phyloP scores from a whole-genome alignment of 345 rosid genomes.

The Populus deltoides region DNA sequence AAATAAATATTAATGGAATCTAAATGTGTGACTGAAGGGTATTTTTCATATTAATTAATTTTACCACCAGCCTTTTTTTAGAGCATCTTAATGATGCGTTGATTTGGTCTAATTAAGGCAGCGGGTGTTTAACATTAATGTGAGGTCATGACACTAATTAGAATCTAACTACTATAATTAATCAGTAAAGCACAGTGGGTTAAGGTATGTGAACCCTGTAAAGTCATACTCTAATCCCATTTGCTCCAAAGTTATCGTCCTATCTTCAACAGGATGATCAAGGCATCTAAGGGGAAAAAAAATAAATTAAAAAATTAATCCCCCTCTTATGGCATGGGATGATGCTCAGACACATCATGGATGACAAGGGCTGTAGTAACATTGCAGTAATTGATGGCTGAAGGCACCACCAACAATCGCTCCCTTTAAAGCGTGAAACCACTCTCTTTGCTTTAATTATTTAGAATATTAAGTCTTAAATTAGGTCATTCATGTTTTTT shows the following conservation, averaged over 20 bases:
- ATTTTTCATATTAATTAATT: background rate
- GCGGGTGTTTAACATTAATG: background rate
- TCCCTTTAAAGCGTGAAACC: background rate
- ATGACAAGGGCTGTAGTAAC: background rate
- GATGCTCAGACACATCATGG: background rate
- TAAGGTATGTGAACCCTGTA: background rate
- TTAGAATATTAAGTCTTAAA: too few relatives aligned
- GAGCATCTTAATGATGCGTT: background rate
- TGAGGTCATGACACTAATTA: background rate
- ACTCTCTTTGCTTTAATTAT: background rate
- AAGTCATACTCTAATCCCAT: background rate
- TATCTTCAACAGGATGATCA: background rate
- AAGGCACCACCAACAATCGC: background rate
- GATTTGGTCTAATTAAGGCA: background rate
- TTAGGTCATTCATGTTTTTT: too few relatives aligned
- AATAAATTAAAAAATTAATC: too few relatives aligned
- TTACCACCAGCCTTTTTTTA: background rate
- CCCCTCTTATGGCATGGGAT: slow-evolving; percentile 14
- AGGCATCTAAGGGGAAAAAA: background rate
- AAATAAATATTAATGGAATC: background rate
- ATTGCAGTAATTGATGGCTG: background rate
- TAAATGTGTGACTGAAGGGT: background rate
- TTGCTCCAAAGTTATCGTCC: slow-evolving; percentile 16
- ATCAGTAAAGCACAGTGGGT: background rate
- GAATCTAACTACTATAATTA: background rate